Evolutionary conservation across 2,329 filamentous ascomycete genomes (phyloP).

Genomic region (Fusarium secorum): DNA sequence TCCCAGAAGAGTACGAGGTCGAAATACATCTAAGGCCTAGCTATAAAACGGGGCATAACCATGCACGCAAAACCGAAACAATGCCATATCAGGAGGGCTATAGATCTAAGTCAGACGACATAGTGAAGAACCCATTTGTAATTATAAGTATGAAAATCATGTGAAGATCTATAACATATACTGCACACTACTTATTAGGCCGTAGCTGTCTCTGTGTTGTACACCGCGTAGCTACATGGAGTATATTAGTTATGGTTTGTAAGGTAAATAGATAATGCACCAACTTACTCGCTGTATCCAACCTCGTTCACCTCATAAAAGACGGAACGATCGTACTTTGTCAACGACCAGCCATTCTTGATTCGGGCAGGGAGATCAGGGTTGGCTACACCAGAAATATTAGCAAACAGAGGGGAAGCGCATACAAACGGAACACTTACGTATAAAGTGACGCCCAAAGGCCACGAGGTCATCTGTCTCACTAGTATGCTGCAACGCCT

Average conservation of each 20-base stretch:
- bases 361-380: constrained; percentile 30
- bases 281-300: constrained; percentile 30
- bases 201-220: neutral
- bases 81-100: neutral
- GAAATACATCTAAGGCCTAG: neutral
- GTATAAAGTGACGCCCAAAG: constrained; percentile 45
- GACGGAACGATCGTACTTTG: constrained; percentile 24
- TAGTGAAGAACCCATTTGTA: no score
- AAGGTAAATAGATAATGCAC: accelerated
- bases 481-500: constrained; percentile 41
- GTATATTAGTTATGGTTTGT: accelerated
- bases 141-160: no score
- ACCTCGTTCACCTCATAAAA: constrained; percentile 23
- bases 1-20: neutral
- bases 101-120: no score
- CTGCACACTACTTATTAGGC: no score
- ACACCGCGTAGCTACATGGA: neutral
- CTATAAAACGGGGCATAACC: neutral
- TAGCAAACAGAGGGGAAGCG: accelerated
- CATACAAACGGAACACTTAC: neutral
- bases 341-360: constrained; percentile 25
- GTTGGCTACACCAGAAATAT: neutral
- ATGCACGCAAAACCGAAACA: neutral
- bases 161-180: no score
- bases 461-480: constrained; percentile 45